These are phyloP conservation scores for Penicillium herquei DNA, from an alignment of 495 filamentous ascomycete species.

Conservation along the genomic window DNA sequence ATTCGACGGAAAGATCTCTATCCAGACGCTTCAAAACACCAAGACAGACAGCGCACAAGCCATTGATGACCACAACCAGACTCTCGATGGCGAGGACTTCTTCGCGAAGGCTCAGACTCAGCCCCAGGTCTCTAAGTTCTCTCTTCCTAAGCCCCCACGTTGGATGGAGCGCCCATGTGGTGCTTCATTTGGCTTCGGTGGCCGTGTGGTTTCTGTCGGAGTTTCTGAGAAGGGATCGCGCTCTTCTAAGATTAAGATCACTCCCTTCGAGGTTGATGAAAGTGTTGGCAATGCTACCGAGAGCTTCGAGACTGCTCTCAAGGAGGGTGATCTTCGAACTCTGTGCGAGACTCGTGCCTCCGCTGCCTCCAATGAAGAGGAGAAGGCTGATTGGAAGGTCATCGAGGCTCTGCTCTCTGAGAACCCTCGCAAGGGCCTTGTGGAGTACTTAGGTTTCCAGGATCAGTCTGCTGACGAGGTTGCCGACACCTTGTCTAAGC, in stretches of 20 bases:
- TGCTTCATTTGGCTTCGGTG: slow-evolving; percentile 94
- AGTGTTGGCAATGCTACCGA: slow-evolving; percentile 80
- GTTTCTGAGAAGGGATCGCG: slow-evolving; percentile 58
- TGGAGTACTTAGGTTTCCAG: slow-evolving; percentile 84
- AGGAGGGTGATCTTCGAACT: slow-evolving; percentile 68
- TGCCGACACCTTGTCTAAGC: slow-evolving; percentile 46
- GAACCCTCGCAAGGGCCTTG: slow-evolving; percentile 74
- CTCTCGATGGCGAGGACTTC: slow-evolving; percentile 90
- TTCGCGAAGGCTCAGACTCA: slow-evolving; percentile 91
- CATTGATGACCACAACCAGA: slow-evolving; percentile 59
- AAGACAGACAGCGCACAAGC: slow-evolving; percentile 49
- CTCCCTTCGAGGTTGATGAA: slow-evolving; percentile 82
- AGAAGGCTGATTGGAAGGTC: slow-evolving; percentile 93
- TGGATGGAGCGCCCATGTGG: slow-evolving; percentile 87
- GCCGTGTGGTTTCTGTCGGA: slow-evolving; percentile 80
- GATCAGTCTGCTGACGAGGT: slow-evolving; percentile 51
- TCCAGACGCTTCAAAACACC: slow-evolving; percentile 92
- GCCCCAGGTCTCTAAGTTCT: slow-evolving; percentile 84
- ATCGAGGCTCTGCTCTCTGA: slow-evolving; percentile 83
- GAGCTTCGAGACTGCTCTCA: slow-evolving; percentile 80
- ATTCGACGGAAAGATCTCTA: slow-evolving; percentile 90
- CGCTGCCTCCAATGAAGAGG: slow-evolving; percentile 75
- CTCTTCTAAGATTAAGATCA: slow-evolving; percentile 78
- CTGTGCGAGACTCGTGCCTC: slow-evolving; percentile 80
- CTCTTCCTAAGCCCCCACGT: slow-evolving; percentile 78